Base-by-base conservation (phyloP, 495 filamentous ascomycete species). In the Physcia stellaris region DNA sequence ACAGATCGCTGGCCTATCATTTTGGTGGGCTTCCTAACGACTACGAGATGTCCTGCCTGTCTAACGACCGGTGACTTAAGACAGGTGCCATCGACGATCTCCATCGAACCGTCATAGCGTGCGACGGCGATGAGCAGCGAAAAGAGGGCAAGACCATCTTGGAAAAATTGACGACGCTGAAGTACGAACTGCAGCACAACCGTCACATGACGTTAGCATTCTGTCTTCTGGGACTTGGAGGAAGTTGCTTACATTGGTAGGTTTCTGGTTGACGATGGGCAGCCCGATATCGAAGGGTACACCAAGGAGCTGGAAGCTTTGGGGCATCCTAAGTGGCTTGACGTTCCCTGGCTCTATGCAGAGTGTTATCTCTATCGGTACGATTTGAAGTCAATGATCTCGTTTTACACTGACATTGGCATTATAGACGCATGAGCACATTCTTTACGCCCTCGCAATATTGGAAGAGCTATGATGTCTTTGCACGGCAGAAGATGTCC, bases 151-250 rank as follows among this genome's bases (percentile, higher is more conserved):
- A 94, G 61, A 62, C 56, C 43, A 90, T 98, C 43, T 69, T 93
- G 24, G 76, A 77, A 55, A 71, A 79, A 38, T 64, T 98, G 2
- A 79, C 81, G 11, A 74, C 68, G 50, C 67, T 98, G 45, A 98
- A 98, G 61, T 94, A 96, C 60, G 88, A 98, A 62, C 57, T 95
- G 30, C 90, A 94, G 53, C 90, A 98, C 56, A 73, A 95, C 54
- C 71, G 86, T 28, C 64, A 76, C 44, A 56, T 98, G 51, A 84
- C 69, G 86, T 21, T n/a, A 1, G 4, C 61, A 19, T 27, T 20
- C 11, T 1, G 4, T 27, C 27, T 17, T 32, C 30, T 10, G 22
- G 2, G 15, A 16, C 17, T 13, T 6, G 1, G n/a, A 0, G 10
- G 15, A 23, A 15, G 39, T 21, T 23, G 24, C 19, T 32, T 9